Percentiles rank a stretch among this genome's conserved stretches.
phyloP scores from a whole-genome alignment of 2,329 filamentous ascomycete species.

The Botryosphaeria agaves region DNA sequence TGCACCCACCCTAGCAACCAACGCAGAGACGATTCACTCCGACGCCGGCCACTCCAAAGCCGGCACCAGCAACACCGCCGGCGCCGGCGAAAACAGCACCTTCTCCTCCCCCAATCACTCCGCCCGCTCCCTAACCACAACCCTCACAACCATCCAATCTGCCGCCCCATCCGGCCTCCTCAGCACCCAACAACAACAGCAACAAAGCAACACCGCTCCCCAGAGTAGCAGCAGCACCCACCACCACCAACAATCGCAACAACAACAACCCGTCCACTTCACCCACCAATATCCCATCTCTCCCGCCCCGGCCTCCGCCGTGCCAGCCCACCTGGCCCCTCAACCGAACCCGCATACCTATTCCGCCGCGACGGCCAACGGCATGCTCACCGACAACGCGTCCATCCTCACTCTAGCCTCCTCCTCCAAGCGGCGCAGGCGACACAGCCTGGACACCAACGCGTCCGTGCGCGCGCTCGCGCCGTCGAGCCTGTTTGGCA shows the following conservation, averaged over 20 bases:
- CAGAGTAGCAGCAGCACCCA: constrained; percentile 11
- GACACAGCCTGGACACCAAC: constrained; percentile 70
- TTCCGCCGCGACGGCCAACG: constrained; percentile 62
- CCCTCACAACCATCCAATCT: constrained; percentile 72
- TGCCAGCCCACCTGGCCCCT: constrained; percentile 51
- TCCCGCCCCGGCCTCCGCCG: constrained; percentile 52
- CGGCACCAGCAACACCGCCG: constrained; percentile 55
- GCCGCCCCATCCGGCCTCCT: constrained; percentile 38
- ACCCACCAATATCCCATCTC: constrained; percentile 39
- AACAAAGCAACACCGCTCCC: constrained; percentile 11
- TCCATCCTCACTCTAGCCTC: constrained; percentile 74
- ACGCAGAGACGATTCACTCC: constrained; percentile 58
- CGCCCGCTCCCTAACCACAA: constrained; percentile 64
- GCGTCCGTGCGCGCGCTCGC: constrained; percentile 74
- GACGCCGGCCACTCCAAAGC: constrained; percentile 64
- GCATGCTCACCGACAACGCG: constrained; percentile 67
- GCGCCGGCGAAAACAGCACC: constrained; percentile 52
- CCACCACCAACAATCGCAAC: constrained; percentile 19
- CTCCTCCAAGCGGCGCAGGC: constrained; percentile 59
- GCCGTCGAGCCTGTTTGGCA: constrained; percentile 66
- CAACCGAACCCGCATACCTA: constrained; percentile 49
- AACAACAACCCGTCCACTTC: constrained; percentile 32
- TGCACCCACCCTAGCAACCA: constrained; percentile 69
- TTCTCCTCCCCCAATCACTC: constrained; percentile 74
- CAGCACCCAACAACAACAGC: constrained; percentile 21